Evolutionary conservation across 306 rosid species (phyloP), one percentile per base, ranked within the genome.

Genomic region (Prunus dulcis): DNA sequence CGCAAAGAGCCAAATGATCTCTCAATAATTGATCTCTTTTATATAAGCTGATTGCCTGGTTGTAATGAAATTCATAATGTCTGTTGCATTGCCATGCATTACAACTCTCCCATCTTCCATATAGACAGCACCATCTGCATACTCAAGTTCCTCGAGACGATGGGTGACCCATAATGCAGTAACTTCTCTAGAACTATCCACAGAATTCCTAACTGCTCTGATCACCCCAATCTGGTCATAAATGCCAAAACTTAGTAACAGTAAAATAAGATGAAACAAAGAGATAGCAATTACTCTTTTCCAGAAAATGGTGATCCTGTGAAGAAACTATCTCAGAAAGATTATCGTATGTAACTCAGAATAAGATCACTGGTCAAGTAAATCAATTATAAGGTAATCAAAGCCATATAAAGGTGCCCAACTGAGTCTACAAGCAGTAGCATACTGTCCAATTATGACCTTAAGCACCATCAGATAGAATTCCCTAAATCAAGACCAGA

Each of bases 131-230:
- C 97, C 97, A 78, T 92, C 97, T 17, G 97, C 96, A 82, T 87
- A 81, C 50, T 83, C 86, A 17, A 90, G 93, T 82, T 92, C 96
- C 87, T 92, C 97, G 73, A 90, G 83, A 72, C 97, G 96, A 89
- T 92, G 96, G 41, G 92, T 92, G 57, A 92, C 97, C 96, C 96
- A 88, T 73, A 92, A 80, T 62, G 97, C 93, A 22, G 96, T 84
- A 78, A 92, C 92, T 30, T 87, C 92, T 72, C 75, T 86, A 63
- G 92, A 87, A 46, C 86, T 88, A 58, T 84, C 85, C 85, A 88
- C 67, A 68, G 87, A 76, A 70, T 83, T 87, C 82, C 93, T 79
- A 50, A 88, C 93, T 43, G 93, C 97, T 80, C 80, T 87, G 80
- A 92, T 86, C 81, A 90, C 93, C 69, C 91, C 97, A 15, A 86